Evolutionary conservation across 1,139 yeast genomes (phyloP).

Genomic region (Suhomyces maxii): DNA sequence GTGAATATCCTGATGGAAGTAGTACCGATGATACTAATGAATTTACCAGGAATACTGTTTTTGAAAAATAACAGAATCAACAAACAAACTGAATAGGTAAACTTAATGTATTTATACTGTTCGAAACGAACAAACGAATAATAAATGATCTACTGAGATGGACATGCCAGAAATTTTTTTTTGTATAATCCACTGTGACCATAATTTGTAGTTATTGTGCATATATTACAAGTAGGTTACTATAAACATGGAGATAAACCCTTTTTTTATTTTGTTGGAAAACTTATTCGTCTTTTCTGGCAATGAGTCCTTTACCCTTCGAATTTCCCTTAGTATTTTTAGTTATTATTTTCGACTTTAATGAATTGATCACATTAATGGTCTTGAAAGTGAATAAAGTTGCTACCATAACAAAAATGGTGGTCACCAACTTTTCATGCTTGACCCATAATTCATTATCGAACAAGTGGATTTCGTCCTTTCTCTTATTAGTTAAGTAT

Average conservation of each 20-base stretch:
- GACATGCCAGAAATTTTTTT: too few relatives aligned
- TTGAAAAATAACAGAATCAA: background rate
- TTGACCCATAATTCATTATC: constrained; percentile 41
- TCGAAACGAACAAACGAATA: background rate
- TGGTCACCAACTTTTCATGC: constrained; percentile 39
- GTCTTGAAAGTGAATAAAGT: constrained; percentile 19
- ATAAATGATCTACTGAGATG: too few relatives aligned
- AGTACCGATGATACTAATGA: constrained; percentile 4
- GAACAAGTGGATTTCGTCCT: constrained; percentile 40
- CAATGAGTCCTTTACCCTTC: constrained; percentile 6
- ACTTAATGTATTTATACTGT: background rate
- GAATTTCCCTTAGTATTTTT: background rate
- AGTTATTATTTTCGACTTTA: constrained; percentile 4
- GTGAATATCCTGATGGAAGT: constrained; percentile 2
- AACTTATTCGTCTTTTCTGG: constrained; percentile 8
- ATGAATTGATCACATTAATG: constrained; percentile 8
- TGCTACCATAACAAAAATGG: constrained; percentile 33
- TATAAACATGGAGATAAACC: too few relatives aligned
- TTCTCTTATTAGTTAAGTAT: constrained; percentile 32
- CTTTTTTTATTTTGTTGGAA: too few relatives aligned
- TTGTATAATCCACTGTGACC: too few relatives aligned
- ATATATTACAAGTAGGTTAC: too few relatives aligned
- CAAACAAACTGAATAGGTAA: too few relatives aligned
- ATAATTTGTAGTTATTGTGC: too few relatives aligned
- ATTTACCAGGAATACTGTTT: constrained; percentile 1